These are phyloP conservation scores for Wickerhamiella dianesei DNA, from an alignment of 805 yeast species.

Conservation along the genomic window DNA sequence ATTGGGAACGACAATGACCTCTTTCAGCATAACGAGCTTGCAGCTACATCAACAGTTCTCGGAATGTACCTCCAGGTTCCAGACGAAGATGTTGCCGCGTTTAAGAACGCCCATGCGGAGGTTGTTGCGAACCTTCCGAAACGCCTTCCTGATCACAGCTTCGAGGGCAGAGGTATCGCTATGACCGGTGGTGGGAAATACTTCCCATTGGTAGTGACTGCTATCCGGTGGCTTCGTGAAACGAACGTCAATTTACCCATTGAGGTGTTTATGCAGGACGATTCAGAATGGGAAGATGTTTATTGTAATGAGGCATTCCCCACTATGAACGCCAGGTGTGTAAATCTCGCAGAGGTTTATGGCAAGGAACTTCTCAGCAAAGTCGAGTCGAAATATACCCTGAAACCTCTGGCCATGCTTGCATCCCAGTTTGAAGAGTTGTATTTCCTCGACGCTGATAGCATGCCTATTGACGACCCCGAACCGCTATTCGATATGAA, in stretches of 20 bases:
- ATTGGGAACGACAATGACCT: conserved; percentile 28
- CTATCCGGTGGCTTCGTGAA: conserved; percentile 51
- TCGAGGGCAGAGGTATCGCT: conserved; percentile 39
- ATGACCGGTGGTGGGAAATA: conserved; percentile 72
- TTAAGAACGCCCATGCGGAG: conserved; percentile 7
- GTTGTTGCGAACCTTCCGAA: conserved; percentile 10
- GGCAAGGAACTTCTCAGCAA: conserved; percentile 38
- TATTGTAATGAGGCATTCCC: conserved; percentile 56
- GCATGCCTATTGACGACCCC: conserved; percentile 54
- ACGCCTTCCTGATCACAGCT: conserved; percentile 9
- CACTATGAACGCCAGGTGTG: conserved; percentile 48
- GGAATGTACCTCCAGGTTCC: conserved; percentile 12
- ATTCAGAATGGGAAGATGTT: conserved; percentile 56
- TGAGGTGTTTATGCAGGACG: conserved; percentile 66
- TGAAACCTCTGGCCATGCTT: conserved; percentile 54
- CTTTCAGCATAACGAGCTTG: conserved; percentile 7
- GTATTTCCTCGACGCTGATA: conserved; percentile 62
- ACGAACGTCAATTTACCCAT: conserved; percentile 59
- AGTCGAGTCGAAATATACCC: conserved; percentile 48
- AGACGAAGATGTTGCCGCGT: conserved; percentile 8
- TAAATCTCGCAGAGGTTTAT: conserved; percentile 47
- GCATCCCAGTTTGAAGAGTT: conserved; percentile 63
- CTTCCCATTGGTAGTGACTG: conserved; percentile 54
- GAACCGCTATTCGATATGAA: conserved; percentile 44
- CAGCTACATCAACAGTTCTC: conserved; percentile 10